Evolutionary conservation across 2,329 filamentous ascomycete species (phyloP).

Genomic region (Byssothecium circinans): DNA sequence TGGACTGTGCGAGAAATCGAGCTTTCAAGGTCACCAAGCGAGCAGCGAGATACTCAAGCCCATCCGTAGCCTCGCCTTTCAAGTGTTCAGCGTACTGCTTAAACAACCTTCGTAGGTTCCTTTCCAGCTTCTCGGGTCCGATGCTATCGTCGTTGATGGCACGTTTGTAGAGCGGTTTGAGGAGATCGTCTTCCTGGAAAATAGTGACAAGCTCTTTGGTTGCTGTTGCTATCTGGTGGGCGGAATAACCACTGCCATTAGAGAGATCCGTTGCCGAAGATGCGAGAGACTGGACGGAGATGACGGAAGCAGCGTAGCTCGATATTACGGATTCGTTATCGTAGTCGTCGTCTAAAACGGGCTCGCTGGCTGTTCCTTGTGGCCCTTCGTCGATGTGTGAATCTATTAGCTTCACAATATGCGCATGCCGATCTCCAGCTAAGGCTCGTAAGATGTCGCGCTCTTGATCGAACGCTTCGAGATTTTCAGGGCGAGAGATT

Average conservation of each 20-base stretch:
- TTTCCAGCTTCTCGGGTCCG: slow-evolving; percentile 6
- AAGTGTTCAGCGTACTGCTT: slow-evolving; percentile 9
- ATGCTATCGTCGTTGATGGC: slow-evolving; percentile 9
- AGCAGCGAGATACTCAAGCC: slow-evolving; percentile 8
- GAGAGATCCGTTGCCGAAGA: slow-evolving; percentile 13
- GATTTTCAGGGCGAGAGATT: too few relatives aligned
- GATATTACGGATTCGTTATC: slow-evolving; percentile 7
- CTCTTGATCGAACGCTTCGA: too few relatives aligned
- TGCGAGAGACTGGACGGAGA: slow-evolving; percentile 7
- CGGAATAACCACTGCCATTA: slow-evolving; percentile 7
- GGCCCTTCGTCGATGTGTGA: too few relatives aligned
- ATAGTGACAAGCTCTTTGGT: slow-evolving; percentile 11
- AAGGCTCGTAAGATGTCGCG: too few relatives aligned
- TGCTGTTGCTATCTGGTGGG: slow-evolving; percentile 9
- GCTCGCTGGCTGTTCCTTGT: too few relatives aligned
- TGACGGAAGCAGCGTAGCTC: slow-evolving; percentile 10
- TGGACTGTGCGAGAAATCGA: slow-evolving; percentile 5
- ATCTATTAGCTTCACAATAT: too few relatives aligned
- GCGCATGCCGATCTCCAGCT: too few relatives aligned
- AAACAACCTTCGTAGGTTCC: slow-evolving; percentile 11
- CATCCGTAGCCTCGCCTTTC: slow-evolving; percentile 8
- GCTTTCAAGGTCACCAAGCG: slow-evolving; percentile 12
- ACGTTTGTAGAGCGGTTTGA: slow-evolving; percentile 6
- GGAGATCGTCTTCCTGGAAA: slow-evolving; percentile 4
- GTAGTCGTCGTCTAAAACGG: background rate